Conservation (phyloP, 2,329 filamentous ascomycete species). For the Pyricularia sp. region DNA sequence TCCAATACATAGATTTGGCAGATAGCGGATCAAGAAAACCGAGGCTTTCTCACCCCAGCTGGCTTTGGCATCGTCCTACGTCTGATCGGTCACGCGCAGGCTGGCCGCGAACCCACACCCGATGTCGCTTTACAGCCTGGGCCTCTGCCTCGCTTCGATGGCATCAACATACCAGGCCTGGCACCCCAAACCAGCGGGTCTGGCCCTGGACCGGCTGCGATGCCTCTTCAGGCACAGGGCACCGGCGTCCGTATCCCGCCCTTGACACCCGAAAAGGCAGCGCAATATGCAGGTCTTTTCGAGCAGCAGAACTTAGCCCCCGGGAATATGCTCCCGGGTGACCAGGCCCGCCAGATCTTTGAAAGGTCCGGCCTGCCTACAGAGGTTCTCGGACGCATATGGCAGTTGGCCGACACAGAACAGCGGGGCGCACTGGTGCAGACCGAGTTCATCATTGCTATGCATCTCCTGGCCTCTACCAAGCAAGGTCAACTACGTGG, state of each 20-base stretch:
- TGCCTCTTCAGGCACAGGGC: constrained; percentile 37
- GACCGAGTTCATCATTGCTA: constrained; percentile 94
- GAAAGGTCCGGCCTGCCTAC: constrained; percentile 85
- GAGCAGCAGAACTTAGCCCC: constrained; percentile 72
- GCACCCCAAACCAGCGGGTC: constrained; percentile 19
- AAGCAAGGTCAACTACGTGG: constrained; percentile 71
- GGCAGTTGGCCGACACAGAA: constrained; percentile 88
- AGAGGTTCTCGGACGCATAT: constrained; percentile 85
- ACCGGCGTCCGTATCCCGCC: constrained; percentile 73
- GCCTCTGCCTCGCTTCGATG: constrained; percentile 87
- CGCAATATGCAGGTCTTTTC: constrained; percentile 80
- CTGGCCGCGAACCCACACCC: constrained; percentile 64
- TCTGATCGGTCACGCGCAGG: constrained; percentile 91
- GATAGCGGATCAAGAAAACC: constrained; percentile 93
- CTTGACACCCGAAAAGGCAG: constrained; percentile 74
- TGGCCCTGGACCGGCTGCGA: constrained; percentile 19
- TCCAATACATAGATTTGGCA: constrained; percentile 72
- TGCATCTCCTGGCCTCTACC: constrained; percentile 89
- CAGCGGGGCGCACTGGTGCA: constrained; percentile 75
- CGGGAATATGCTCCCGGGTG: constrained; percentile 62
- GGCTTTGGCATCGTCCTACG: constrained; percentile 89
- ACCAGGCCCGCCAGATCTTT: constrained; percentile 86
- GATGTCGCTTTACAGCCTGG: constrained; percentile 76
- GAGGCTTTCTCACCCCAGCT: constrained; percentile 79
- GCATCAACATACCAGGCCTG: constrained; percentile 35